Percentiles rank a stretch among this genome's conserved stretches.
Evolutionary conservation across 305 asterid species (phyloP).

Genomic region (Fraxinus paxiana): DNA sequence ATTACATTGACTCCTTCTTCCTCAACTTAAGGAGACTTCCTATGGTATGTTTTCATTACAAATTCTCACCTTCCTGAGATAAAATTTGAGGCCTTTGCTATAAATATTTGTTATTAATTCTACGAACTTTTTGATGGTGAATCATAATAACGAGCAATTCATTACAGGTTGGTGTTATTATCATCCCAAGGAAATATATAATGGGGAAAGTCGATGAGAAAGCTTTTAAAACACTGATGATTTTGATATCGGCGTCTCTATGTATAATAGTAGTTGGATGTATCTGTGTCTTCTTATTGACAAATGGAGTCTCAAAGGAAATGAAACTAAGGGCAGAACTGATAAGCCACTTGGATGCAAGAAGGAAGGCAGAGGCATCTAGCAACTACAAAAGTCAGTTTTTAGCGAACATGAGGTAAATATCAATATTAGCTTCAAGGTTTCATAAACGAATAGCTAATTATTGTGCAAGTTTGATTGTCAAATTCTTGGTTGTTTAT

Average conservation of each 20-base stretch:
- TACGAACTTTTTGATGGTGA: background rate
- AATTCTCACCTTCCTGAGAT: background rate
- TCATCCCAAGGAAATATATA: constrained; percentile 78
- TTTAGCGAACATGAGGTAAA: constrained; percentile 90
- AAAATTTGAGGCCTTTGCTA: background rate
- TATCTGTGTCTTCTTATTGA: constrained; percentile 69
- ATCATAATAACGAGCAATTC: background rate
- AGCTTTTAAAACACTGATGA: constrained; percentile 63
- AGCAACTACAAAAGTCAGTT: constrained; percentile 89
- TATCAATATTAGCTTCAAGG: background rate
- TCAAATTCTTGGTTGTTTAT: background rate
- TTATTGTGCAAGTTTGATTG: background rate
- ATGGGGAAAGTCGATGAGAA: constrained; percentile 90
- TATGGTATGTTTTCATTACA: constrained; percentile 48
- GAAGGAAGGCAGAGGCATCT: constrained; percentile 91
- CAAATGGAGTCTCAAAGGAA: constrained; percentile 89
- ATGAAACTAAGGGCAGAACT: constrained; percentile 81
- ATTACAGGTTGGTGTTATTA: constrained; percentile 78
- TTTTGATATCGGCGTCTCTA: constrained; percentile 74
- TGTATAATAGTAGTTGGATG: constrained; percentile 79
- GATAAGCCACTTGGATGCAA: constrained; percentile 76
- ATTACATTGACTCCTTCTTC: constrained; percentile 80
- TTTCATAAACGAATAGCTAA: background rate
- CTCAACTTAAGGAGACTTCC: constrained; percentile 87
- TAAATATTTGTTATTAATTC: background rate